Base-by-base conservation (phyloP, 2,329 filamentous ascomycete species). In the Fusarium sp. region DNA sequence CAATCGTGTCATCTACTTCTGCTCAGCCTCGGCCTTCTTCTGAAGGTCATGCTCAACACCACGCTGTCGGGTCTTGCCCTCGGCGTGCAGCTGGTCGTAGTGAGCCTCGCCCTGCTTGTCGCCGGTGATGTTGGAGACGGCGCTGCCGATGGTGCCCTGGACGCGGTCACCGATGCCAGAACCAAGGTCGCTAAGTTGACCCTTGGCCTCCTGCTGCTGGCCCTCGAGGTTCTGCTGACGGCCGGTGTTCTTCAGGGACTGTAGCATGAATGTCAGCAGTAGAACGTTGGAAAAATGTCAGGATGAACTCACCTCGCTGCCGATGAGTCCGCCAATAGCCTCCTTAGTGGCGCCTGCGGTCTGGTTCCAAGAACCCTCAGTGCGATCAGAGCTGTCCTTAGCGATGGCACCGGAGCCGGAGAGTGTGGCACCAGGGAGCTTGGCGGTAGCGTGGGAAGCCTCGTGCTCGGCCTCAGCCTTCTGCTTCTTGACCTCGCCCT, bases 341-440 rank as follows among this genome's bases (percentile, higher is more conserved):
- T 98, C 94, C 87, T 98, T 98, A 50, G 92, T 92, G 1, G 93
- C 90, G 62, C 95, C 96, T n/a, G 95, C 80, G 6, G 94, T 97
- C 85, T 98, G 95, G 86, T 98, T 94, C 91, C 93, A 97, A 20
- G 88, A 88, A 50, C 96, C 95, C 20, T 89, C 81, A 24, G 88
- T 85, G 74, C 95, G 93, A 81, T 96, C 87, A 13, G 91, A 86
- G 83, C 94, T 87, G 83, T 98, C 94, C 76, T 89, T 88, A 71
- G 92, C 89, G 58, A 93, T 86, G 38, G 91, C 92, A 57, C 94
- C 94, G 0, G 90, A 89, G 60, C 91, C 86, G 13, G 92, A 92
- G 67, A 93, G 88, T 27, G 92, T 90, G 80, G 92, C 86, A 69
- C 93, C 91, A 6, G 93, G 94, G n/a, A 93, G 81, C 82, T 94